phyloP scores from a whole-genome alignment of 2,329 filamentous ascomycete genomes.

The Penicillium olsonii region DNA sequence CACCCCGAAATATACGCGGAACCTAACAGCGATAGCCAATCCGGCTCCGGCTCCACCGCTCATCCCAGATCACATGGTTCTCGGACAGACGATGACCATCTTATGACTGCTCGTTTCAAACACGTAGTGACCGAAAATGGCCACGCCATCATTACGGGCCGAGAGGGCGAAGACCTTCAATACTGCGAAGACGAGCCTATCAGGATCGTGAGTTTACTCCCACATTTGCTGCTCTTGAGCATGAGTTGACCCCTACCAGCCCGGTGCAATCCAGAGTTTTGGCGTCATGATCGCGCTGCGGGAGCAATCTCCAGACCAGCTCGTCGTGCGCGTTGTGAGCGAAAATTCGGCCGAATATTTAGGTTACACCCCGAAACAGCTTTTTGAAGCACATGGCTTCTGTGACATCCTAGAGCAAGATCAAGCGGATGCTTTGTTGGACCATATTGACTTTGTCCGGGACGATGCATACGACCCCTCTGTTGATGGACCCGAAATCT shows the following conservation, averaged over 20 bases:
- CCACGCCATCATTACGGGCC: slow-evolving; percentile 79
- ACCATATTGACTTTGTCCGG: slow-evolving; percentile 84
- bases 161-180: slow-evolving; percentile 70
- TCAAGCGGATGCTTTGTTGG: slow-evolving; percentile 77
- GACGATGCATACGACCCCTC: slow-evolving; percentile 77
- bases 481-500: slow-evolving; percentile 80
- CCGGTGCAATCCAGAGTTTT: slow-evolving; percentile 77
- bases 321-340: slow-evolving; percentile 72
- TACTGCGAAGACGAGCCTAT: slow-evolving; percentile 90
- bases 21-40: slow-evolving; percentile 11
- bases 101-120: slow-evolving; percentile 72
- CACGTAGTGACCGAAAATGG: slow-evolving; percentile 75
- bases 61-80: neutral
- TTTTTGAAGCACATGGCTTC: slow-evolving; percentile 75
- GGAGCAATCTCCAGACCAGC: slow-evolving; percentile 62
- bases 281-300: slow-evolving; percentile 74
- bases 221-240: neutral
- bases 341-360: slow-evolving; percentile 77
- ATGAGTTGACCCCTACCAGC: slow-evolving; percentile 33
- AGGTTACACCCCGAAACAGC: slow-evolving; percentile 72
- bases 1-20: slow-evolving; percentile 21
- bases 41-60: slow-evolving; percentile 9
- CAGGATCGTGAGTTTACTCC: slow-evolving; percentile 54
- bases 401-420: slow-evolving; percentile 83
- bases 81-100: slow-evolving; percentile 29